Evolutionary conservation across 805 yeast genomes (phyloP), one percentile per base, ranked within the genome.

Genomic region (Candida michaelii): DNA sequence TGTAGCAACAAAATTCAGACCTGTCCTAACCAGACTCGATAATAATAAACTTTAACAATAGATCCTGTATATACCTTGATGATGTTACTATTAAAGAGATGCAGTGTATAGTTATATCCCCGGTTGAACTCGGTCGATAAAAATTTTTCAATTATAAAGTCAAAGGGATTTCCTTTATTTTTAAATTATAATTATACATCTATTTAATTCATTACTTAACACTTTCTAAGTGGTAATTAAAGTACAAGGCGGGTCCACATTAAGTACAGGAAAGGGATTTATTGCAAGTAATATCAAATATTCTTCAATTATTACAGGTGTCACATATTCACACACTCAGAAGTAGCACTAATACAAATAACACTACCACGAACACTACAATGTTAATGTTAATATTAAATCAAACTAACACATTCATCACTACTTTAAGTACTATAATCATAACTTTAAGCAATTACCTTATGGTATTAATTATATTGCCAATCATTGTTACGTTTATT

Each of bases 391-490:
- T 16, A 9, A 10, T 30, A 16, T 30, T 30, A 11, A 23, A 14
- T 21, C 37, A 34, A 34, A 23, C 29, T 8, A 33, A 19, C 12
- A 11, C 15, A 8, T 8, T 33, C 36, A 33, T 33, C 17, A 7
- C 8, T 4, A n/a, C 23, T 7, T 4, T n/a, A 2, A 23, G 13
- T 12, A 34, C 21, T 7, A 25, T 14, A 5, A 21, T 34, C 4
- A 10, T 34, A 17, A 36, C 39, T 2, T 37, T 37, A 14, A 27
- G 33, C 21, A 27, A 37, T 19, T 30, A 30, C 30, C 25, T 38
- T 10, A 38, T 39, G 11, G 7, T 31, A n/a, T 21, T 32, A 11
- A 23, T 39, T 9, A 13, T 39, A 2, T 25, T 32, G 10, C 43
- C 43, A n/a, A 15, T 39, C 5, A 25, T 39, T 13, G 12, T 32